Base-by-base conservation (phyloP, 2,329 filamentous ascomycete species). In the Metarhizium robertsii region DNA sequence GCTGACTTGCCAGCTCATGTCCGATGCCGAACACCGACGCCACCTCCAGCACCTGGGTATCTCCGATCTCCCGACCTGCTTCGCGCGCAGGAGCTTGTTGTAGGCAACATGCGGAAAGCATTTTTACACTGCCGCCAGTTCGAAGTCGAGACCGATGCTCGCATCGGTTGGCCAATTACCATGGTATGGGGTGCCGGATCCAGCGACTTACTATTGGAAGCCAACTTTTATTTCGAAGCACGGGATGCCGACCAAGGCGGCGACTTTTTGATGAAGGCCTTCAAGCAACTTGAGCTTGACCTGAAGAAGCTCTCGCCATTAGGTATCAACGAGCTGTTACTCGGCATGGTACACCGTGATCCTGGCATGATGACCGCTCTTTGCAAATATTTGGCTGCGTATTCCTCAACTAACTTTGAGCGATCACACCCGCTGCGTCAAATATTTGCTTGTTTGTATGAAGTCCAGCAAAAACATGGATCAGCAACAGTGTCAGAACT, bases 381-480 rank as follows among this genome's bases (percentile, higher is more conserved):
- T 14, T 75, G 70, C 64, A 75, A 75, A 54, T 76, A 75, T 56
- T 60, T 76, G 36, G 71, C 72, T 2, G 73, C 73, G 13, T 75
- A 73, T 55, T 71, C 73, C 48, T 66, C 71, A 6, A 75, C 72
- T 1, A 73, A 75, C 59, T 66, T 73, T 32, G 73, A 75, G 53
- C 68, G 72, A 38, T 65, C 70, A 4, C 73, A 75, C 56, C 73
- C 73, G 1, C 64, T 75, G 18, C 71, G 73, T 7, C 70, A 71
- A 54, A 74, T 75, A 2, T 75, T 75, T 54, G 67, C 65, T 14
- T 71, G 71, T 45, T 56, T 75, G 29, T 75, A 75, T 59, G 72
- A 75, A 42, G 70, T 75, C 6, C 72, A 75, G 55, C 73, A 75
- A 56, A 75, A 74, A 46, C 73, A 75, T 56, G 73, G 73, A 2